Conservation (phyloP, 257 asterid species). For the Jasminum sambac region DNA sequence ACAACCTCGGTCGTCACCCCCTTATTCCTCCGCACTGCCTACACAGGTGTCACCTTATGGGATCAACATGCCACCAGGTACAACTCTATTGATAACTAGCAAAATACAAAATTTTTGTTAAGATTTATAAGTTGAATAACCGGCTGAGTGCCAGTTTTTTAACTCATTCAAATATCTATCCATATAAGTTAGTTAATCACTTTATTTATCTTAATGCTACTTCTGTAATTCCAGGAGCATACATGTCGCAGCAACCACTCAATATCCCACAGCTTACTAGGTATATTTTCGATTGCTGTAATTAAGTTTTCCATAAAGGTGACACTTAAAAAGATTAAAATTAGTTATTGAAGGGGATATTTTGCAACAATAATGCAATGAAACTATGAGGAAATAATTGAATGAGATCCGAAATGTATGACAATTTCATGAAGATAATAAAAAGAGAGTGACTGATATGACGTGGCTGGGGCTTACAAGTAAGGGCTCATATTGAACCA, state of each 20-base stretch:
- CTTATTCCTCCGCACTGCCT: constrained; percentile 36
- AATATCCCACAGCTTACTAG: constrained; percentile 37
- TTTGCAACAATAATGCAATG: too few species aligned
- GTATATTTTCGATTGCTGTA: constrained; percentile 31
- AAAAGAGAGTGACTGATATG: background rate
- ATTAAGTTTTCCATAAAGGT: background rate
- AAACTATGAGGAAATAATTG: too few species aligned
- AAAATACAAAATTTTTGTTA: too few species aligned
- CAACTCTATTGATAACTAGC: background rate
- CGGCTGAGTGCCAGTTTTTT: too few species aligned
- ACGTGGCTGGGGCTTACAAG: background rate
- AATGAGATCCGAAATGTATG: too few species aligned
- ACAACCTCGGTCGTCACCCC: constrained; percentile 39
- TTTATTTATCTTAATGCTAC: constrained; percentile 1
- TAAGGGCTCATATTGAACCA: background rate
- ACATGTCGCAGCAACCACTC: constrained; percentile 47
- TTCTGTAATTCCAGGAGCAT: constrained; percentile 46
- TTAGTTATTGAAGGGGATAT: too few species aligned
- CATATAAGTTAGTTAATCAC: background rate
- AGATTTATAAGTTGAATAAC: too few species aligned
- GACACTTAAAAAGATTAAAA: too few species aligned
- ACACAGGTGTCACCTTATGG: constrained; percentile 42
- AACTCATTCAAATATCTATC: background rate
- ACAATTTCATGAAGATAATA: too few species aligned
- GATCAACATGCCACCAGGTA: constrained; percentile 52